phyloP scores from a whole-genome alignment of 2,329 filamentous ascomycete genomes.

The Tolypocladium tropicale region DNA sequence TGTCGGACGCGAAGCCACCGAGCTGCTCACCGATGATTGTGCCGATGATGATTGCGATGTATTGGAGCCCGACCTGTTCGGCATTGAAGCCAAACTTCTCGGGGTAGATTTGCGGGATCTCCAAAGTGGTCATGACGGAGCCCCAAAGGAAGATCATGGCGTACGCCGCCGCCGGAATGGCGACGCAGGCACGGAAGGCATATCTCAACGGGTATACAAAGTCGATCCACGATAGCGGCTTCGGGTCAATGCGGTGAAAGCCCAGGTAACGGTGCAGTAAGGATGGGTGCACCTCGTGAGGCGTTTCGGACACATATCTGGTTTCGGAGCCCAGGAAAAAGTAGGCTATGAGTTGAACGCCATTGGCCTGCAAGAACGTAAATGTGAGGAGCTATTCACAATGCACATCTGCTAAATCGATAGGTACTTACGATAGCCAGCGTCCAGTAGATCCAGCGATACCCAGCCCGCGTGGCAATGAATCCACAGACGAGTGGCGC shows the following conservation, averaged over 20 bases:
- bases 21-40: slow-evolving; percentile 48
- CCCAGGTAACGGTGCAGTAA: background rate
- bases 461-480: slow-evolving; percentile 40
- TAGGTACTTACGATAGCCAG: slow-evolving; percentile 42
- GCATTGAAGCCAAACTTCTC: slow-evolving; percentile 45
- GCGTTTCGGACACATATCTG: slow-evolving; percentile 3
- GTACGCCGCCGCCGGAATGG: slow-evolving; percentile 36
- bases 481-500: slow-evolving; percentile 28
- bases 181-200: background rate
- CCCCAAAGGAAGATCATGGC: slow-evolving; percentile 44
- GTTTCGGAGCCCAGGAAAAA: slow-evolving; percentile 10
- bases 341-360: slow-evolving; percentile 8
- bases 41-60: slow-evolving; percentile 45
- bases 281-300: background rate
- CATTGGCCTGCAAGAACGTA: slow-evolving; percentile 5
- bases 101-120: slow-evolving; percentile 48
- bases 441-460: slow-evolving; percentile 49
- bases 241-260: slow-evolving; percentile 9
- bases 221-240: slow-evolving; percentile 1
- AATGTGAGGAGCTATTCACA: background rate
- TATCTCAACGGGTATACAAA: slow-evolving; percentile 8
- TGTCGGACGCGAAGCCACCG: slow-evolving; percentile 40
- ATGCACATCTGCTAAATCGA: background rate
- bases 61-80: slow-evolving; percentile 48
- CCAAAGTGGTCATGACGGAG: slow-evolving; percentile 32